A percentile compares a stretch with the other conserved stretches of the same genome.
phyloP scores from a whole-genome alignment of 257 asterid species.

The Marsdenia floribunda region DNA sequence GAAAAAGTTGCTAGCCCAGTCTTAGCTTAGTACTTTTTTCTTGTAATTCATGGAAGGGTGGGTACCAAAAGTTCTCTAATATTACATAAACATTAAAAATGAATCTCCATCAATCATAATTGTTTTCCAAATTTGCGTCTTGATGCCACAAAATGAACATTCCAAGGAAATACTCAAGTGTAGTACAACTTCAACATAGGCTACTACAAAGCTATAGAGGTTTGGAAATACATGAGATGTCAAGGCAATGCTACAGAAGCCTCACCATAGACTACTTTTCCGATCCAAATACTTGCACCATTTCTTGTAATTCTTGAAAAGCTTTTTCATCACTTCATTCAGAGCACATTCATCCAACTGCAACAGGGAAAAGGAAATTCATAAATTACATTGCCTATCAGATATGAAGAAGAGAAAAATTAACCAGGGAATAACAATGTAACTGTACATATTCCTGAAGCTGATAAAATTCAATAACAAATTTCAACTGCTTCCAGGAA shows the following conservation, averaged over 20 bases:
- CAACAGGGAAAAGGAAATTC: not conserved
- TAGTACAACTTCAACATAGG: not conserved
- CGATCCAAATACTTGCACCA: constrained; percentile 99
- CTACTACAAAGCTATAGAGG: not conserved
- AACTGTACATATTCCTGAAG: not conserved
- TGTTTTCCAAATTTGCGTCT: not conserved
- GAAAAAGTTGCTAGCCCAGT: not conserved
- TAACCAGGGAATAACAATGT: constrained; percentile 1
- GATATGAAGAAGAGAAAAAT: not conserved
- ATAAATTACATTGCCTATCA: not conserved
- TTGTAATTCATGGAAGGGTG: not conserved
- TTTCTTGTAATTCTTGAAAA: constrained; percentile 93
- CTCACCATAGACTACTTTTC: constrained; percentile 92
- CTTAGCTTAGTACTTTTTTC: not conserved
- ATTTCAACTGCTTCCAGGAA: not conserved
- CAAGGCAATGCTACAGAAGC: not conserved
- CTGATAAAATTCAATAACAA: not conserved
- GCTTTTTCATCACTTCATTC: constrained; percentile 98
- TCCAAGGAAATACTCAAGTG: not conserved
- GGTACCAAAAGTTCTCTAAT: not conserved
- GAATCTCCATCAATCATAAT: not conserved
- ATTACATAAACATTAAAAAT: too few relatives aligned
- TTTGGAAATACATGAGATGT: too few relatives aligned
- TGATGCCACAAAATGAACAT: not conserved
- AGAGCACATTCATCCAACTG: constrained; percentile 97